These are phyloP conservation scores for Breviolum minutum DNA, from an alignment of 73 alveolate species.

Conservation along the genomic window DNA sequence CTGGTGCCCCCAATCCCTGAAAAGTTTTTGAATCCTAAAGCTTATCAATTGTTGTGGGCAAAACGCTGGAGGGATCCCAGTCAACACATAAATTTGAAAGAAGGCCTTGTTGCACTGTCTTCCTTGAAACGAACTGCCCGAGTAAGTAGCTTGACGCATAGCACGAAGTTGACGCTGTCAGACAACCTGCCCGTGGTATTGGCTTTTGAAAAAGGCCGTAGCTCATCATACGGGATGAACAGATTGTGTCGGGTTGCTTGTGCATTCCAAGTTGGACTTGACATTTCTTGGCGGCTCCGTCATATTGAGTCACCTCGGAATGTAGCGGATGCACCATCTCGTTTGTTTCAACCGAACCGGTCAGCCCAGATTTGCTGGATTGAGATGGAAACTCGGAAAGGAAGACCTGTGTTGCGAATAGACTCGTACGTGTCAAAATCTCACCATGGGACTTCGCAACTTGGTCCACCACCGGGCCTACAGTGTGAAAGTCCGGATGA, in stretches of 20 bases:
- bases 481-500: too few relatives aligned
- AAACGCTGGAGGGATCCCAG: too few relatives aligned
- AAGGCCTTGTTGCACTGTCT: too few relatives aligned
- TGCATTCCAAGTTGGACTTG: conserved; percentile 10
- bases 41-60: too few relatives aligned
- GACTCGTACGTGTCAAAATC: too few relatives aligned
- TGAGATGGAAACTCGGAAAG: not conserved
- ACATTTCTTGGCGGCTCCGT: not conserved
- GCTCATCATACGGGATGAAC: not conserved
- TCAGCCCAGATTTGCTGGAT: not conserved
- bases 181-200: conserved; percentile 8
- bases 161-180: not conserved
- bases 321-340: conserved; percentile 33
- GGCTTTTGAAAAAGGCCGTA: conserved; percentile 16
- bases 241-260: not conserved
- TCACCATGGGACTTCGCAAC: too few relatives aligned
- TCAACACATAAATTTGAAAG: too few relatives aligned
- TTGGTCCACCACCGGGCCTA: too few relatives aligned
- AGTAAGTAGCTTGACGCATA: not conserved
- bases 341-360: not conserved
- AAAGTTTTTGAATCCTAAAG: not conserved
- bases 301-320: conserved; percentile 29
- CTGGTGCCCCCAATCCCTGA: conserved; percentile 2
- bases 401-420: not conserved
- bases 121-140: conserved; percentile 14